These are phyloP conservation scores for Cladosporium sp. DNA, from an alignment of 2,329 filamentous ascomycete genomes.

Conservation along the genomic window DNA sequence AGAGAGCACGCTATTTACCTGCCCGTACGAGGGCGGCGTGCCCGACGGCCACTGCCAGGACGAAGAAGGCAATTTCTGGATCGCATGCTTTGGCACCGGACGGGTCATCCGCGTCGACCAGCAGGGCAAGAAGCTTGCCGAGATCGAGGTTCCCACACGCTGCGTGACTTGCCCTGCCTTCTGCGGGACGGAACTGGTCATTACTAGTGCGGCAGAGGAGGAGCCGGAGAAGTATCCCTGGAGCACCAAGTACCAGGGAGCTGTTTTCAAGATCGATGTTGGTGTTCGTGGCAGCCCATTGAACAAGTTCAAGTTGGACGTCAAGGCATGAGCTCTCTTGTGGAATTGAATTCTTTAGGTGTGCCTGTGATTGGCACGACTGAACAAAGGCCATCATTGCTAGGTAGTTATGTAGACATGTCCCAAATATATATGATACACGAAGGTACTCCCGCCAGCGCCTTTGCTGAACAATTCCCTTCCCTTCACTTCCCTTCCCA, in stretches of 20 bases:
- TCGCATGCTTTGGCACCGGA: slow-evolving; percentile 74
- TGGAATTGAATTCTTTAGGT: background rate
- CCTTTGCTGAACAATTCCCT: background rate
- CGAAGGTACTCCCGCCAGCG: background rate
- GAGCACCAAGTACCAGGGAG: slow-evolving; percentile 62
- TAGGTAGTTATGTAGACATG: slow-evolving; percentile 6
- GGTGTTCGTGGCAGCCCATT: slow-evolving; percentile 61
- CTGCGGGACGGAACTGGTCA: slow-evolving; percentile 66
- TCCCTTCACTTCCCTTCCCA: background rate
- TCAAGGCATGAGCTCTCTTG: slow-evolving; percentile 14
- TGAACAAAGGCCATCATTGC: background rate
- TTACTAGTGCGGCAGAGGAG: slow-evolving; percentile 72
- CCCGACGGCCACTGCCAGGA: slow-evolving; percentile 87
- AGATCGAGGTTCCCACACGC: slow-evolving; percentile 69
- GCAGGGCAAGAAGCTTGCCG: slow-evolving; percentile 64
- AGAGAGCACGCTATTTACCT: slow-evolving; percentile 67
- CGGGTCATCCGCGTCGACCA: slow-evolving; percentile 70
- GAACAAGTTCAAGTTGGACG: slow-evolving; percentile 55
- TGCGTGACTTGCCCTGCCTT: slow-evolving; percentile 80
- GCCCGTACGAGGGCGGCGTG: slow-evolving; percentile 57
- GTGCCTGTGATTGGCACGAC: background rate
- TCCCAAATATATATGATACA: slow-evolving; percentile 8
- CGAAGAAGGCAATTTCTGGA: slow-evolving; percentile 80
- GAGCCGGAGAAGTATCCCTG: slow-evolving; percentile 58
- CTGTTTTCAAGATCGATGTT: slow-evolving; percentile 71